Evolutionary conservation across 768 basidiomycete species (phyloP).

Genomic region (Tulasnella sp.): DNA sequence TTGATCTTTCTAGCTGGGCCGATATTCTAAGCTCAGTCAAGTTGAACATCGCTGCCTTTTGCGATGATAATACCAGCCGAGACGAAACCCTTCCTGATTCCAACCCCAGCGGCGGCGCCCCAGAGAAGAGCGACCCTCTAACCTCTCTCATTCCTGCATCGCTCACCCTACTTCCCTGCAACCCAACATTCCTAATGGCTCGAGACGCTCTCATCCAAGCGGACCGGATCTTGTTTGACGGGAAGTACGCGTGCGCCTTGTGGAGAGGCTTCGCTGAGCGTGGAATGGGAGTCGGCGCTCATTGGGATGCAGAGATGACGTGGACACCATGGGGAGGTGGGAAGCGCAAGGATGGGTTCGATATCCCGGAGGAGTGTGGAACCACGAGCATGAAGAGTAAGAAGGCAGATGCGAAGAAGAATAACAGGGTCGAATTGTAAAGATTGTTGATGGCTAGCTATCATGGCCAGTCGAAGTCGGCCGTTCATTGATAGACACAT

Average conservation of each 20-base stretch:
- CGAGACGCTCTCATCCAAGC: no score
- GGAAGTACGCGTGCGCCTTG: no score
- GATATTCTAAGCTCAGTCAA: slow-evolving; percentile 78
- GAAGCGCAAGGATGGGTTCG: slow-evolving; percentile 56
- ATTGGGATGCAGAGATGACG: slow-evolving; percentile 51
- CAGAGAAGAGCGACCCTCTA: no score
- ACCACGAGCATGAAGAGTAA: neutral
- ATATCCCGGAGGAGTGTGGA: neutral
- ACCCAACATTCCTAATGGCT: no score
- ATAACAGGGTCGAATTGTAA: slow-evolving; percentile 42
- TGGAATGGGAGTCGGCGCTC: slow-evolving; percentile 66
- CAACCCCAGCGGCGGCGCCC: no score
- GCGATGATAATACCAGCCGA: slow-evolving; percentile 47
- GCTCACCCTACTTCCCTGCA: no score
- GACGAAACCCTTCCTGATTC: slow-evolving; percentile 43
- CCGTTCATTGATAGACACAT: no score
- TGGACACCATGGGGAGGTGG: slow-evolving; percentile 96
- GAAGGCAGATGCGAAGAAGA: neutral
- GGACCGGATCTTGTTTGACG: no score
- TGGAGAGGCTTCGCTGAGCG: slow-evolving; percentile 51
- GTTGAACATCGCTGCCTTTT: slow-evolving; percentile 46
- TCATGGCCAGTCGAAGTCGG: no score
- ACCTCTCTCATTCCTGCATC: slow-evolving; percentile 56
- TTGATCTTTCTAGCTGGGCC: slow-evolving; percentile 73
- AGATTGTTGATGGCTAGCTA: slow-evolving; percentile 30